Conservation (phyloP, 1,284 basidiomycete genomes). For the Phlebopus sp. region DNA sequence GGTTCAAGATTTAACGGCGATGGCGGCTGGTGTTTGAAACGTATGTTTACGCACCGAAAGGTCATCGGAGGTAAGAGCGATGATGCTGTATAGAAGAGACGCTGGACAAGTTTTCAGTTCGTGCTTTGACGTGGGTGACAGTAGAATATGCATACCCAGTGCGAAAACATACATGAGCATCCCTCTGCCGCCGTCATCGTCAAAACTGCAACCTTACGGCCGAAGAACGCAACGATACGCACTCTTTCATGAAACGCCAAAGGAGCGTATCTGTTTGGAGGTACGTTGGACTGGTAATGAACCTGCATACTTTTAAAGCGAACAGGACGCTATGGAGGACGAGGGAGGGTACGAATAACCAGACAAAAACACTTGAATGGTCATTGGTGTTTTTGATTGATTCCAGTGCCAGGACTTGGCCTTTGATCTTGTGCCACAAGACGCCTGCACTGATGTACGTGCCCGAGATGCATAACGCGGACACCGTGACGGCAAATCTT, state of each 20-base stretch:
- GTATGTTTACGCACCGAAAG: neutral
- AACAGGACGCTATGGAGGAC: constrained; percentile 4
- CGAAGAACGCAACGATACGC: neutral
- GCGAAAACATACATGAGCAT: constrained; percentile 5
- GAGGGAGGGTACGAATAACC: constrained; percentile 5
- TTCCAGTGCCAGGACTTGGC: no score
- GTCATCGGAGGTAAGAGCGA: neutral
- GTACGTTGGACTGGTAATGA: neutral
- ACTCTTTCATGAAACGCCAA: constrained; percentile 11
- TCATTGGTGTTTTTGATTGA: neutral
- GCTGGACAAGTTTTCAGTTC: neutral
- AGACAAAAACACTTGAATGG: neutral
- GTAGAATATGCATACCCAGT: neutral
- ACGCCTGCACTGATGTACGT: neutral
- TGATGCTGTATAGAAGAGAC: constrained; percentile 2
- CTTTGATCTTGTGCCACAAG: neutral
- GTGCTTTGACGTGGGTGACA: neutral
- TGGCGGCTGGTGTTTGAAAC: neutral
- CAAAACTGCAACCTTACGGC: neutral
- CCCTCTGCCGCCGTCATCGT: neutral
- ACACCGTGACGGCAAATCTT: neutral
- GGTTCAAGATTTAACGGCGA: neutral
- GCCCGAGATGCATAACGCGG: neutral
- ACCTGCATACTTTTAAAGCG: constrained; percentile 2
- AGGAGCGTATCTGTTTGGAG: constrained; percentile 1